A percentile compares a stretch with the other conserved stretches of the same genome.
Evolutionary conservation across 495 filamentous ascomycete species (phyloP).

Genomic region (Massariosphaeria phaeospora): DNA sequence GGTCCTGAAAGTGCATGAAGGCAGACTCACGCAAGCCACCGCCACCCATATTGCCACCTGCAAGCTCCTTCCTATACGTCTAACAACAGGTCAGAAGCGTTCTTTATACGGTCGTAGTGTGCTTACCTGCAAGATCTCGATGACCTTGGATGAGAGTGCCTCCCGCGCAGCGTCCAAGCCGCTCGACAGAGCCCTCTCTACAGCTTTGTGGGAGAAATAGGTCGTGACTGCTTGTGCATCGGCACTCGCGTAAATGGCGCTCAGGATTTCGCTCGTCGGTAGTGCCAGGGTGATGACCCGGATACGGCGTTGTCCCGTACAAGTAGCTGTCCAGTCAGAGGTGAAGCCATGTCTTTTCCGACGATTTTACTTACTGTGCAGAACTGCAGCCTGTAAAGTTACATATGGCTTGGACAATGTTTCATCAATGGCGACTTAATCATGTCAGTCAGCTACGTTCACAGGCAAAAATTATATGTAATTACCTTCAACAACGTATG

Average conservation of each 20-base stretch:
- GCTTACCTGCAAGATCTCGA: conserved; percentile 91
- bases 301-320: conserved; percentile 93
- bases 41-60: conserved; percentile 83
- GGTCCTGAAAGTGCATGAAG: no score
- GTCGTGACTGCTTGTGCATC: conserved; percentile 89
- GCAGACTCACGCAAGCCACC: conserved; percentile 81
- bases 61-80: conserved; percentile 95
- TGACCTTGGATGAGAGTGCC: conserved; percentile 78
- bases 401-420: conserved; percentile 87
- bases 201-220: conserved; percentile 96
- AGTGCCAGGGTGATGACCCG: conserved; percentile 89
- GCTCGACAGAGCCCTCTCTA: conserved; percentile 78
- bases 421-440: conserved; percentile 98
- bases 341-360: no score
- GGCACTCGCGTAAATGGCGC: conserved; percentile 89
- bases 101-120: no score
- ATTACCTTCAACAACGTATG: conserved; percentile 98
- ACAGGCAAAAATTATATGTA: no score
- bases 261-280: conserved; percentile 83
- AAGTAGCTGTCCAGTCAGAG: no score
- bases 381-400: conserved; percentile 91
- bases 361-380: no score
- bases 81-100: no score
- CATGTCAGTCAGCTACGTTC: no score
- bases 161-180: conserved; percentile 89